These are phyloP conservation scores for Vinca minor DNA, from an alignment of 257 asterid genomes.

Conservation along the genomic window DNA sequence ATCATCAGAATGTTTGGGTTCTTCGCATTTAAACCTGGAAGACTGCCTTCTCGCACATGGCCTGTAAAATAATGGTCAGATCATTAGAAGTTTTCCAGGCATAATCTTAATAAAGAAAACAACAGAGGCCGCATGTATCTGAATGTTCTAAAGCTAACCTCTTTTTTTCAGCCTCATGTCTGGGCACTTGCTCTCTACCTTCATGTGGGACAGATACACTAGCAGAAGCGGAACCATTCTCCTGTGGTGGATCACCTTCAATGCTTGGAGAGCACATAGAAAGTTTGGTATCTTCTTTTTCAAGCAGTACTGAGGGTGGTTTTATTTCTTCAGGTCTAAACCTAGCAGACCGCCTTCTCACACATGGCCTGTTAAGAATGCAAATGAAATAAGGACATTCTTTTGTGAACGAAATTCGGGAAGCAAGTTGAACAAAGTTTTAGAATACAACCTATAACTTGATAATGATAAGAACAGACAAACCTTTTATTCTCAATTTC, in stretches of 20 bases:
- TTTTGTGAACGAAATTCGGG: slow-evolving; percentile 1
- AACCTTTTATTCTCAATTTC: slow-evolving; percentile 45
- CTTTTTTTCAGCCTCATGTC: slow-evolving; percentile 16
- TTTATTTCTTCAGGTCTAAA: slow-evolving; percentile 13
- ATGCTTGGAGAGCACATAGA: slow-evolving; percentile 12
- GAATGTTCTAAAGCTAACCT: slow-evolving; percentile 11
- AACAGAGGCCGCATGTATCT: not conserved
- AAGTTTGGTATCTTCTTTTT: slow-evolving; percentile 14
- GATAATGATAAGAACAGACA: slow-evolving; percentile 2
- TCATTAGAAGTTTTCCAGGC: not conserved
- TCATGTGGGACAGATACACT: slow-evolving; percentile 15
- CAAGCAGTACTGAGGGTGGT: slow-evolving; percentile 17
- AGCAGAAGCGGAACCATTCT: slow-evolving; percentile 24
- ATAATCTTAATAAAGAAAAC: not conserved
- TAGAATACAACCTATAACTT: slow-evolving; percentile 1
- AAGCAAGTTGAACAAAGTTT: not conserved
- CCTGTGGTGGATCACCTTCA: slow-evolving; percentile 24
- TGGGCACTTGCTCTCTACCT: slow-evolving; percentile 13
- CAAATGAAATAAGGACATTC: not conserved
- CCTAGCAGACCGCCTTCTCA: slow-evolving; percentile 22
- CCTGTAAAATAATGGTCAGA: slow-evolving; percentile 23
- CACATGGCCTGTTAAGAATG: slow-evolving; percentile 24
- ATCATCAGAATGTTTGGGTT: slow-evolving; percentile 16
- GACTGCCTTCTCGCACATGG: slow-evolving; percentile 50
- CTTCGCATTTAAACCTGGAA: slow-evolving; percentile 18